Evolutionary conservation across 805 yeast species (phyloP).

Genomic region (Kuraishia molischiana): DNA sequence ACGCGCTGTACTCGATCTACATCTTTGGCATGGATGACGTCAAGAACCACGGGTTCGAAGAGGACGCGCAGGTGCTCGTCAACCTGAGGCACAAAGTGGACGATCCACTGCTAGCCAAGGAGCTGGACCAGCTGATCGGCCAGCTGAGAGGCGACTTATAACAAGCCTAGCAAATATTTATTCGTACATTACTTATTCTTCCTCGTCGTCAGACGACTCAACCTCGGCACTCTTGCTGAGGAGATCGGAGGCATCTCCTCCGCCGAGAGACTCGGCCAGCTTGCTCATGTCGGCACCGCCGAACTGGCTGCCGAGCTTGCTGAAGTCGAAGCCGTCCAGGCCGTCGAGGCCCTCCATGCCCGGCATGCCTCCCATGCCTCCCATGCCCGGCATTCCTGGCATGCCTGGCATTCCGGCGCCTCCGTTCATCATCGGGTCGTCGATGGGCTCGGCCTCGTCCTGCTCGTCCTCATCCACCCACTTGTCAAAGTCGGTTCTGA

Average conservation of each 20-base stretch:
- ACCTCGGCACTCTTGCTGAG: conserved; percentile 11
- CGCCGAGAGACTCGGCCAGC: conserved; percentile 27
- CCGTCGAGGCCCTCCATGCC: conserved; percentile 27
- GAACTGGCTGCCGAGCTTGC: conserved; percentile 12
- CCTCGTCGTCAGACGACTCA: conserved; percentile 12
- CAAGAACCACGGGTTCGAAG: background rate
- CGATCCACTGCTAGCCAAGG: background rate
- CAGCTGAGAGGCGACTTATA: background rate
- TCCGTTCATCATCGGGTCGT: conserved; percentile 13
- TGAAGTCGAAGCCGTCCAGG: conserved; percentile 18
- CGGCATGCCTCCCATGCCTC: conserved; percentile 20
- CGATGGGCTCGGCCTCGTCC: conserved; percentile 50
- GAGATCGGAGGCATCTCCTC: conserved; percentile 13
- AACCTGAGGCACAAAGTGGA: conserved; percentile 4
- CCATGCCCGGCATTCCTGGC: conserved; percentile 22
- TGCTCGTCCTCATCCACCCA: conserved; percentile 99
- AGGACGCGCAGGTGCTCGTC: background rate
- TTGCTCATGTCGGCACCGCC: conserved; percentile 20
- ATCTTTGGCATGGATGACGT: conserved; percentile 60
- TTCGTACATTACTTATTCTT: conserved; percentile 18
- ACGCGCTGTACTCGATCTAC: conserved; percentile 51
- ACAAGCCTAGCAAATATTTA: conserved; percentile 11
- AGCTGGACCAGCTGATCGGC: background rate
- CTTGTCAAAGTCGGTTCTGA: conserved; percentile 91
- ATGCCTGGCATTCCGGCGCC: conserved; percentile 16